Conservation (phyloP, 495 filamentous ascomycete genomes). For the Xylaria castorea region DNA sequence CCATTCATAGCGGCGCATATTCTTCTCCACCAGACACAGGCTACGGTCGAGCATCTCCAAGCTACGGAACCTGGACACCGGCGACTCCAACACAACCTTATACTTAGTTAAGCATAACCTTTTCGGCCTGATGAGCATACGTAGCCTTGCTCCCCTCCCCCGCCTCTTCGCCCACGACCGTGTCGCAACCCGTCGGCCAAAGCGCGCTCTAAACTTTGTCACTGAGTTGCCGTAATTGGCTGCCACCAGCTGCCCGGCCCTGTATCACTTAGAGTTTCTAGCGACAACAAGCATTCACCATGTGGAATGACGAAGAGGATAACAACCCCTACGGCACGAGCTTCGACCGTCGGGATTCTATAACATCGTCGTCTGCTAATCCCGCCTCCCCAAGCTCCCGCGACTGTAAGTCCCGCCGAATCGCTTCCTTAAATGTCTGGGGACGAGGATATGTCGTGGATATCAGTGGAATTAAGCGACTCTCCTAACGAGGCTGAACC, state of each 20-base stretch:
- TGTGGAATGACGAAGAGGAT: conserved; percentile 90
- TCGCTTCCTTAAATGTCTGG: conserved; percentile 15
- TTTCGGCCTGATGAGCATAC: conserved; percentile 11
- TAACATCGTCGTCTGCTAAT: conserved; percentile 72
- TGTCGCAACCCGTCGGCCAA: conserved; percentile 8
- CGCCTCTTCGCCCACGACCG: conserved; percentile 26
- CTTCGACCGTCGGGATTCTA: conserved; percentile 83
- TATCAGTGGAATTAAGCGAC: conserved; percentile 39
- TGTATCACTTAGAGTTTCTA: not conserved
- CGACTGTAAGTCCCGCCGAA: conserved; percentile 49
- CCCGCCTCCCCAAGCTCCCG: conserved; percentile 66
- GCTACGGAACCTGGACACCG: not conserved
- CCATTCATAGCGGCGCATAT: conserved; percentile 8
- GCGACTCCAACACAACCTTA: not conserved
- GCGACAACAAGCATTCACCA: conserved; percentile 36
- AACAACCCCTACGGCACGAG: conserved; percentile 91
- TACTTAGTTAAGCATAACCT: not conserved
- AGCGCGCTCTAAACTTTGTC: conserved; percentile 2
- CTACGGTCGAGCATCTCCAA: conserved; percentile 4
- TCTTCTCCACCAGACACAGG: not conserved
- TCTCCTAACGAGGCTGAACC: conserved; percentile 46
- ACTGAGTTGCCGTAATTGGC: not conserved
- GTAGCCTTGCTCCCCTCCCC: conserved; percentile 32
- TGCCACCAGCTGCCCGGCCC: not conserved
- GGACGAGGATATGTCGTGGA: conserved; percentile 41